A percentile compares a stretch with the other conserved stretches of the same genome.
Conservation (phyloP, 2,329 filamentous ascomycete species). For the Xylariaceae sp. region DNA sequence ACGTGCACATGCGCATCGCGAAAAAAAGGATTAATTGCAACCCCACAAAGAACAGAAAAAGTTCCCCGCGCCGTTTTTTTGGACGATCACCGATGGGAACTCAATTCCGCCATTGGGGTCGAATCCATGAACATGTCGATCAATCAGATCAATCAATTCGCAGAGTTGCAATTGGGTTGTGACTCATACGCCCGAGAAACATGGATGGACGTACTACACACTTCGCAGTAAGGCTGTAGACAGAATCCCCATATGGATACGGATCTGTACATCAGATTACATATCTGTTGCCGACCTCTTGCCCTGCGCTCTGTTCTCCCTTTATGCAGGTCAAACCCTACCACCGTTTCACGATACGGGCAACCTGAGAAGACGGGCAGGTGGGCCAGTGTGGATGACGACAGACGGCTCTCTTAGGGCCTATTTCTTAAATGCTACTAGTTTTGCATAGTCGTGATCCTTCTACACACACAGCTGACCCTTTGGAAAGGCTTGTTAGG, state of each 20-base stretch:
- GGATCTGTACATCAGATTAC: no score
- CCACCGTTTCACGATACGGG: constrained; percentile 10
- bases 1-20: constrained; percentile 3
- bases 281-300: no score
- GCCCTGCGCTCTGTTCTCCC: no score
- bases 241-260: no score
- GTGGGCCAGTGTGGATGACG: no score
- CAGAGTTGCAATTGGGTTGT: constrained; percentile 18
- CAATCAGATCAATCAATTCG: constrained; percentile 26
- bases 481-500: no score
- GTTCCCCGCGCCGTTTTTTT: constrained; percentile 7
- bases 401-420: no score
- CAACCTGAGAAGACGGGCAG: neutral
- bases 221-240: constrained; percentile 11
- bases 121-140: constrained; percentile 10
- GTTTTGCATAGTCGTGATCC: no score
- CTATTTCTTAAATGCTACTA: no score
- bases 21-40: constrained; percentile 3
- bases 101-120: constrained; percentile 13
- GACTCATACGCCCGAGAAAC: constrained; percentile 32
- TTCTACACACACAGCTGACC: no score
- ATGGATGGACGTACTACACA: no score
- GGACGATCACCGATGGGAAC: constrained; percentile 6
- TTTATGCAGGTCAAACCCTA: constrained; percentile 7
- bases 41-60: constrained; percentile 17